Evolutionary conservation across 208 protist species (phyloP).

Genomic region (Leishmania guyanensis): DNA sequence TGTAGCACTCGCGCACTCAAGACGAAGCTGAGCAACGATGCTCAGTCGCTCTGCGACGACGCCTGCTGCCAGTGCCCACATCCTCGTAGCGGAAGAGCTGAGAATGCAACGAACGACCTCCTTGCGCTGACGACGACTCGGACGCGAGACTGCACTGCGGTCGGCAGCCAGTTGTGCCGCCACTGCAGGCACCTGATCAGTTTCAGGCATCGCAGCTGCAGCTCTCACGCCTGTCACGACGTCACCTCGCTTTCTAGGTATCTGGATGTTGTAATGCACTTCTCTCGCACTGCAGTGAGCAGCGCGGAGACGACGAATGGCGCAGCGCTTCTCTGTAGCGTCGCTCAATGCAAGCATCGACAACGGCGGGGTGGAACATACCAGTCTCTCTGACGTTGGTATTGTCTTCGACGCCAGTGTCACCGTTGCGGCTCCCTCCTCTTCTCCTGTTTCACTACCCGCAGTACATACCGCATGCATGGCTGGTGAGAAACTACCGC

Average conservation of each 20-base stretch:
- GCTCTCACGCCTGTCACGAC: not conserved
- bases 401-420: not conserved
- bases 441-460: not conserved
- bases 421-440: not conserved
- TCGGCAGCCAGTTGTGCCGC: not conserved
- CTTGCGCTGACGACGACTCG: constrained; percentile 17
- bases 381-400: not conserved
- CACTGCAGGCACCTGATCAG: not conserved
- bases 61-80: constrained; percentile 22
- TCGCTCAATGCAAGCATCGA: not conserved
- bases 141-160: not conserved
- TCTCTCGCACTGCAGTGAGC: constrained; percentile 1
- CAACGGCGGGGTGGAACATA: not conserved
- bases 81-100: not conserved
- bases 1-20: not conserved
- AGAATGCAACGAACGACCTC: constrained; percentile 3
- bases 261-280: not conserved
- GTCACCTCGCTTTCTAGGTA: not conserved
- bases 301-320: constrained; percentile 6
- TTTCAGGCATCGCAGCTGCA: not conserved
- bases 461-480: not conserved
- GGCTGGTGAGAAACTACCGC: not conserved
- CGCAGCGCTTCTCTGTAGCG: not conserved
- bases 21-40: constrained; percentile 3
- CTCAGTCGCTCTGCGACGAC: constrained; percentile 13